Evolutionary conservation across 2,329 filamentous ascomycete genomes (phyloP), one percentile per base, ranked within the genome.

Genomic region (Exophiala bonariae): DNA sequence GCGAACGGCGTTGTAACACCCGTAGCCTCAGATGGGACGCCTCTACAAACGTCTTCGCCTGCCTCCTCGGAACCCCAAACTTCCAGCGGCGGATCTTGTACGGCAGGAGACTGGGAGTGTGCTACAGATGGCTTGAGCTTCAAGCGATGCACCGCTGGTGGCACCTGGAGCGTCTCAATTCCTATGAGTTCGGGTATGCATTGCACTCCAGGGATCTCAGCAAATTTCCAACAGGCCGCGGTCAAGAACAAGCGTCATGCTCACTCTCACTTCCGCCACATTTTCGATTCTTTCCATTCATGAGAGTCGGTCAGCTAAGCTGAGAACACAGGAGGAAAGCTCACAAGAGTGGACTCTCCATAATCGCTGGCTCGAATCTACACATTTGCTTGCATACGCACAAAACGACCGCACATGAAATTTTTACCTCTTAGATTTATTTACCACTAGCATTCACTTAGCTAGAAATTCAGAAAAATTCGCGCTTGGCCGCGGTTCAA

Each of bases 141-240:
- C 72, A 81, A 84, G 66, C 79, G 80, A 46, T 85, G 81, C 57
- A 80, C 79, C n/a, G 76, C 72, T 11, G 81, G 81, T 4, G 56
- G 32, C 14, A 35, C 63, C 44, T 48, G 47, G 47, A 33, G 23
- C 18, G 33, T 38, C 23, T 52, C 70, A 28, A 69, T 76, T 49
- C 56, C 65, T 32, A 72, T 83, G 71, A 74, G 80, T 2, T 54
- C 69, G 1, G 81, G 81, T 28, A 82, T 77, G 7, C 65, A 66
- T 16, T 84, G 81, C 64, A 67, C 48, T 6, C 52, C 63, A 19
- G 74, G 73, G 8, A 17, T 35, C 7, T 35, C 32, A 14, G n/a
- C 32, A 17, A 35, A 8, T 8, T 17, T 35, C 14, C 11, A 35
- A 8, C n/a, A 14, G 32, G 18, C n/a, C 11, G 14, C 32, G 11